These are phyloP conservation scores for Hypoxylon subgilvum DNA, from an alignment of 495 filamentous ascomycete genomes.

Conservation along the genomic window DNA sequence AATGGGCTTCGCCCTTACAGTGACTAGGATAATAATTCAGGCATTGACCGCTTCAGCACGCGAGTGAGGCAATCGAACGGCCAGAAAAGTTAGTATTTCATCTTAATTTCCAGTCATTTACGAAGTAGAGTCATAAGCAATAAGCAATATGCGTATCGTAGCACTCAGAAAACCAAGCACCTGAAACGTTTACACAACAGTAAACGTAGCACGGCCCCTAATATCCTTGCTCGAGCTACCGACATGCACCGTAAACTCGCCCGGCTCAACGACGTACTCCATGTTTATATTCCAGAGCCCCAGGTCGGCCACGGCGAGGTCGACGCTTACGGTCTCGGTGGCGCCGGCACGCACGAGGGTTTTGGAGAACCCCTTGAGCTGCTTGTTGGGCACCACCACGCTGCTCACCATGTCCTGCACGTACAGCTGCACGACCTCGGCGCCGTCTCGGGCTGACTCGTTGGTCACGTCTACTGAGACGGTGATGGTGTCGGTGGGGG, in stretches of 20 bases:
- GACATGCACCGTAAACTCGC: slow-evolving; percentile 64
- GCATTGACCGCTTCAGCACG: no score
- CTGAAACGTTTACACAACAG: slow-evolving; percentile 43
- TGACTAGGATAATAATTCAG: no score
- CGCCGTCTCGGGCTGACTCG: slow-evolving; percentile 59
- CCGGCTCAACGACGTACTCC: slow-evolving; percentile 73
- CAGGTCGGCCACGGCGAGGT: slow-evolving; percentile 57
- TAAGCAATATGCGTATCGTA: no score
- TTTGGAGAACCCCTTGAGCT: slow-evolving; percentile 74
- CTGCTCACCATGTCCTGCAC: slow-evolving; percentile 64
- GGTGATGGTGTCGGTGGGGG: slow-evolving; percentile 55
- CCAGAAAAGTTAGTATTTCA: no score
- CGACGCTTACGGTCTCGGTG: slow-evolving; percentile 62
- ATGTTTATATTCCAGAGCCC: slow-evolving; percentile 66
- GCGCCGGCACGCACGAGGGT: slow-evolving; percentile 64
- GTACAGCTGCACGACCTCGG: slow-evolving; percentile 74
- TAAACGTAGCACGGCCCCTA: slow-evolving; percentile 60
- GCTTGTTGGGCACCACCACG: slow-evolving; percentile 68
- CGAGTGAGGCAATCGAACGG: no score
- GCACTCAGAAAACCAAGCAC: no score
- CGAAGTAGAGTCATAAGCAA: no score
- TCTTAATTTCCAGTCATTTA: no score
- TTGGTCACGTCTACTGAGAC: slow-evolving; percentile 66
- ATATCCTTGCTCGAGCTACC: slow-evolving; percentile 65
- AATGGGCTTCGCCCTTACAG: no score